Base-by-base conservation (phyloP, 2,329 filamentous ascomycete species). In the Apiospora arundinis region DNA sequence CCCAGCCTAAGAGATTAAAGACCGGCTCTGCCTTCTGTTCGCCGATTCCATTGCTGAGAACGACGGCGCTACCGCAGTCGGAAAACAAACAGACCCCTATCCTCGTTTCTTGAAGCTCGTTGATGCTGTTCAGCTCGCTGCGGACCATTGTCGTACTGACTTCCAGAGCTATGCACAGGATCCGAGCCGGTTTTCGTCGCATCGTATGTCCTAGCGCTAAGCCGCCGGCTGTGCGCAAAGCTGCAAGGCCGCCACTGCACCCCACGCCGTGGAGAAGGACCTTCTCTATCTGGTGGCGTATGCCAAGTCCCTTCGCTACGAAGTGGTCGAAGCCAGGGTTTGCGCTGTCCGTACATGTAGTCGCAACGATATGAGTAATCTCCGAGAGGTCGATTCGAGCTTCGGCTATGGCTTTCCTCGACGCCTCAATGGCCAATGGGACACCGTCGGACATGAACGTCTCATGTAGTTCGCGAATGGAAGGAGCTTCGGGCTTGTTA, bases 241-340 rank as follows among this genome's bases (percentile, higher is more conserved):
- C 84, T 1, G 90, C 89, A 11, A 92, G 80, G 0, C 91, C 91
- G 44, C 91, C 91, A 46, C 88, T 87, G 77, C 91, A 93, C 16
- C 91, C 91, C 18, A 92, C 85, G 4, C 91, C 91, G 76, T 92
- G 90, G 21, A 93, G 83, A 4, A 92, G 82, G 7, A 91, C 88
- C 76, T 90, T 92, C 75, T 93, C 90, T 2, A 91, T 85, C n/a
- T 81, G 82, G 45, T 86, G 82, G n/a, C 83, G 82, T 42, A 92
- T 83, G 0, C 89, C 89, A 2, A 93, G 81, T 5, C 84, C 82
- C 76, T 88, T 89, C 69, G 86, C 86, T 32, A 92, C 88, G 73
- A 85, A 91, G 78, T 92, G 89, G 74, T 92, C 91, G 77, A 90
- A 92, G 1, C 91, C 91, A 0, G 91, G 91, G 77, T 92, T 92